Evolutionary conservation across 257 asterid genomes (phyloP).

Genomic region (Jacaranda copaia): DNA sequence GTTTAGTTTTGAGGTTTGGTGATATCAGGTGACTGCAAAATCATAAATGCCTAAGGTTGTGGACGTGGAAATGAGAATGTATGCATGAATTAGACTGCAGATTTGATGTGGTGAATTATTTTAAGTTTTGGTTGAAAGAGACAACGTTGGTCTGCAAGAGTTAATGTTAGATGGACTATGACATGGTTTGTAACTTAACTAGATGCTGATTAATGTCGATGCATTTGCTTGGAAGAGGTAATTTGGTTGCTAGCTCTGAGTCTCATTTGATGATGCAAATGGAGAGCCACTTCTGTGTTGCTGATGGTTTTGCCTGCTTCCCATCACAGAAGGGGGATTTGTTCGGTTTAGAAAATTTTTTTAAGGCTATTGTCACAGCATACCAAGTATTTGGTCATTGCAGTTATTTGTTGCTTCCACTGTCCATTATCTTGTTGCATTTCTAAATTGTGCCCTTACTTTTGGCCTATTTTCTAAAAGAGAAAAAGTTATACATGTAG

Average conservation of each 20-base stretch:
- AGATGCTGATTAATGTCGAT: not conserved
- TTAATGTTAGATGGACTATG: conserved; percentile 19
- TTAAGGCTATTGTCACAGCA: conserved; percentile 8
- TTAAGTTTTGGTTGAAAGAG: not conserved
- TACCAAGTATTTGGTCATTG: not conserved
- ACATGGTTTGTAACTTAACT: not conserved
- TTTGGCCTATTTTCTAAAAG: not conserved
- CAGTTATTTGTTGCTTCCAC: not conserved
- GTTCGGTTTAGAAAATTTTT: not conserved
- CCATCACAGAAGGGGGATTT: not conserved
- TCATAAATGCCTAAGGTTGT: not conserved
- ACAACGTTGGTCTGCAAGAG: not conserved
- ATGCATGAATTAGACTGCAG: conserved; percentile 11
- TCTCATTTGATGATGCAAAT: conserved; percentile 7
- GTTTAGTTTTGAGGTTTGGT: conserved; percentile 17
- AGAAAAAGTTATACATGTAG: not conserved
- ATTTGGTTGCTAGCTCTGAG: not conserved
- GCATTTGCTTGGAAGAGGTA: conserved; percentile 2
- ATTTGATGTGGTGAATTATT: conserved; percentile 24
- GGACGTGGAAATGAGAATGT: not conserved
- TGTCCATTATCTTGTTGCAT: conserved; percentile 1
- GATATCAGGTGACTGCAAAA: conserved; percentile 8
- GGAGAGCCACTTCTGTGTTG: not conserved
- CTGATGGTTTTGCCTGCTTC: not conserved
- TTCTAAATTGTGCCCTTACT: not conserved